These are phyloP conservation scores for Diatrype stigma DNA, from an alignment of 2,329 filamentous ascomycete species.

Conservation along the genomic window DNA sequence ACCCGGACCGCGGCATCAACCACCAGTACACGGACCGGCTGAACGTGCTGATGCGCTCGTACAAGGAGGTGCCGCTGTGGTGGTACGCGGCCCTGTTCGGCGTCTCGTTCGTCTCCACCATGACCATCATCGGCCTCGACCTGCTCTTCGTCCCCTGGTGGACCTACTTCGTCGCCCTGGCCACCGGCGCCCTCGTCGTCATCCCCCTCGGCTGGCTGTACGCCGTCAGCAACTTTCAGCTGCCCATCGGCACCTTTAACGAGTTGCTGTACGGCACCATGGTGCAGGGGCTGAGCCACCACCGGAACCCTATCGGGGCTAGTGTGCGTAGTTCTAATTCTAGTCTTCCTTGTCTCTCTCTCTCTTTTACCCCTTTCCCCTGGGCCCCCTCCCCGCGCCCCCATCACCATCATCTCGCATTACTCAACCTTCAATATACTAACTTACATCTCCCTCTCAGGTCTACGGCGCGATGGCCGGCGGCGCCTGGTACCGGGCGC, in stretches of 20 bases:
- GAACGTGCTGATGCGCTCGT: conserved; percentile 54
- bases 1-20: conserved; percentile 36
- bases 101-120: conserved; percentile 40
- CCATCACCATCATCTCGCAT: too few species aligned
- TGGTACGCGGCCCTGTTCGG: conserved; percentile 52
- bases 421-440: too few species aligned
- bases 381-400: too few species aligned
- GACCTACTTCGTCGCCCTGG: conserved; percentile 55
- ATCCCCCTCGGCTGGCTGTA: conserved; percentile 57
- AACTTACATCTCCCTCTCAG: conserved; percentile 4
- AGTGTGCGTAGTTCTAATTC: too few species aligned
- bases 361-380: too few species aligned
- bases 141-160: conserved; percentile 56
- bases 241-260: conserved; percentile 55
- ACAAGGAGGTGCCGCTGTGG: conserved; percentile 55
- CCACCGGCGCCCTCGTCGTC: conserved; percentile 51
- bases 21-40: conserved; percentile 55
- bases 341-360: conserved; percentile 3
- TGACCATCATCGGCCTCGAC: conserved; percentile 46
- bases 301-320: conserved; percentile 55
- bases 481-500: conserved; percentile 57
- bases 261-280: conserved; percentile 58
- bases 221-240: conserved; percentile 51
- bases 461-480: conserved; percentile 57
- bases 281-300: conserved; percentile 45